Percentiles rank a stretch among this genome's conserved stretches.
Conservation (phyloP, 2,329 filamentous ascomycete species). For the Colletotrichum aenigma region DNA sequence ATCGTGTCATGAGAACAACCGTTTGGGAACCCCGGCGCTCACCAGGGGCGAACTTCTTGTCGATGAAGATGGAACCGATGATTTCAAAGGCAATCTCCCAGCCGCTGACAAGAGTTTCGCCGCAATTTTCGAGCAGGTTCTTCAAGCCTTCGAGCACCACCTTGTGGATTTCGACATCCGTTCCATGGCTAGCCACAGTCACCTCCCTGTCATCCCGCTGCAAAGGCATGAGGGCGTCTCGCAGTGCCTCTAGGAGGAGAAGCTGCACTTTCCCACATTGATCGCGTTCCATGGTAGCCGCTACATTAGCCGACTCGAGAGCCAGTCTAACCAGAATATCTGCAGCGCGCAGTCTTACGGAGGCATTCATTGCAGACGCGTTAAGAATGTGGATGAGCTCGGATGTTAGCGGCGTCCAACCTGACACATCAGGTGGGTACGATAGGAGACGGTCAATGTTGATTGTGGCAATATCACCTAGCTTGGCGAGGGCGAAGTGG, state of each 20-base stretch:
- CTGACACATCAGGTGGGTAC: conserved; percentile 69
- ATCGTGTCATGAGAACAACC: conserved; percentile 56
- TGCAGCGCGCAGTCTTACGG: conserved; percentile 64
- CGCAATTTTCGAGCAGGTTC: conserved; percentile 83
- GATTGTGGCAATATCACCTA: conserved; percentile 73
- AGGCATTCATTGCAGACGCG: conserved; percentile 49
- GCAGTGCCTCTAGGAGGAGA: conserved; percentile 72
- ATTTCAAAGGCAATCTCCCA: conserved; percentile 89
- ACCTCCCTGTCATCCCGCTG: conserved; percentile 56
- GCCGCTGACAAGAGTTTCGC: conserved; percentile 80
- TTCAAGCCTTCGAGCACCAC: conserved; percentile 81
- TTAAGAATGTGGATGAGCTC: conserved; percentile 58
- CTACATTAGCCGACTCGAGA: conserved; percentile 61
- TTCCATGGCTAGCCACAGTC: conserved; percentile 63
- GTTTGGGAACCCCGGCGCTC: conserved; percentile 31
- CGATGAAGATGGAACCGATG: conserved; percentile 79
- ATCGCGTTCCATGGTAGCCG: conserved; percentile 55
- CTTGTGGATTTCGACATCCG: conserved; percentile 81
- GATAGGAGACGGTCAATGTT: conserved; percentile 77
- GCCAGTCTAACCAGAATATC: conserved; percentile 66
- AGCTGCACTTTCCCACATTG: conserved; percentile 68
- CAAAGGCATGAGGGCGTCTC: conserved; percentile 63
- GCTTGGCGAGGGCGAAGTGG: conserved; percentile 73
- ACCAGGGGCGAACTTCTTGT: conserved; percentile 37
- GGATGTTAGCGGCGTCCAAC: conserved; percentile 72